These are phyloP conservation scores for Coprinopsis cinerea DNA, from an alignment of 768 basidiomycete species.

Conservation along the genomic window DNA sequence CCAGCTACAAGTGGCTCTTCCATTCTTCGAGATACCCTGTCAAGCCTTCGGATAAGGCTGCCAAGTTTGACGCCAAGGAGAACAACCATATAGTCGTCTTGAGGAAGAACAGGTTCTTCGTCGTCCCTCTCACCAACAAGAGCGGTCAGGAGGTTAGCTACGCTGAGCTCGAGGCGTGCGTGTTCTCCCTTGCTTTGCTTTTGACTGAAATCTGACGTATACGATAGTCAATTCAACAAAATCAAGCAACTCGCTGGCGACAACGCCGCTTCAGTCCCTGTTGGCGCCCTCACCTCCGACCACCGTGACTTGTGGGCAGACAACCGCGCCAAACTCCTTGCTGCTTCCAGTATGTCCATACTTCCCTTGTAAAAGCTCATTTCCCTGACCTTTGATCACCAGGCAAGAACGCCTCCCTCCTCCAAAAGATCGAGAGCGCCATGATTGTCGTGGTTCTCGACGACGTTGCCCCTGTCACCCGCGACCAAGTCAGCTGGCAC, in stretches of 20 bases:
- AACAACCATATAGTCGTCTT: constrained; percentile 90
- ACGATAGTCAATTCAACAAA: constrained; percentile 53
- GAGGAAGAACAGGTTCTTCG: constrained; percentile 87
- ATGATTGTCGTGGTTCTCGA: constrained; percentile 87
- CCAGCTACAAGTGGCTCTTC: constrained; percentile 97
- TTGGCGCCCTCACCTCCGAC: constrained; percentile 85
- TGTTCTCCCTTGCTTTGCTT: constrained; percentile 1
- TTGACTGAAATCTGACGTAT: not conserved
- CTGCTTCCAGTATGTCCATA: constrained; percentile 35
- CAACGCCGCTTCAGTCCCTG: constrained; percentile 33
- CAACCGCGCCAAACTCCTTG: constrained; percentile 56
- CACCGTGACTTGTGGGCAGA: constrained; percentile 90
- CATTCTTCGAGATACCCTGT: constrained; percentile 87
- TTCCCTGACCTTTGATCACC: constrained; percentile 14
- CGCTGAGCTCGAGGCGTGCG: constrained; percentile 65
- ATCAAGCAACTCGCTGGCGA: constrained; percentile 61
- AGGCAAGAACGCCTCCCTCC: constrained; percentile 51
- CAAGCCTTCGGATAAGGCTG: constrained; percentile 76
- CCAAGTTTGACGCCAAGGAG: constrained; percentile 65
- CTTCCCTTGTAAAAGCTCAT: not conserved
- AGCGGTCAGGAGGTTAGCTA: constrained; percentile 69
- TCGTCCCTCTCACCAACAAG: constrained; percentile 62
- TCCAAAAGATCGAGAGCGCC: constrained; percentile 83
- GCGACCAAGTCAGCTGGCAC: constrained; percentile 76
- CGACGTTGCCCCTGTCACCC: constrained; percentile 71